Conservation (phyloP, 1,284 basidiomycete genomes). For the Polyporus tsugae region DNA sequence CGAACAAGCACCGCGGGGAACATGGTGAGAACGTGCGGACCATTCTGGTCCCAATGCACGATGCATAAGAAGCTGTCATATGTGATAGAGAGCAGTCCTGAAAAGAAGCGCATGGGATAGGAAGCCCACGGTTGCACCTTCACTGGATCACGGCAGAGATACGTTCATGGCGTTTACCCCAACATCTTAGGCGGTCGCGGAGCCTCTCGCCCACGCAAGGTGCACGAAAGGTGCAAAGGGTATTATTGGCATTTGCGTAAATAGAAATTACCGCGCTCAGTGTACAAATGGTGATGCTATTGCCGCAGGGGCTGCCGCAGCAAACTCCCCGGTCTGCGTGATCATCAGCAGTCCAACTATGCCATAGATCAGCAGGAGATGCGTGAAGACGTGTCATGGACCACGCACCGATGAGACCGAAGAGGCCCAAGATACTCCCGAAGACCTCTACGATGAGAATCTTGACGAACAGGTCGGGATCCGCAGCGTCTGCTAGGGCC, state of each 20-base stretch:
- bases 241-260: slow-evolving; percentile 23
- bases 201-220: not conserved
- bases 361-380: not conserved
- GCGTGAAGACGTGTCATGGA: slow-evolving; percentile 2
- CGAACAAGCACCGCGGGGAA: too few relatives aligned
- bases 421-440: slow-evolving; percentile 90
- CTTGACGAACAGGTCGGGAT: slow-evolving; percentile 93
- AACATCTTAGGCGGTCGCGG: not conserved
- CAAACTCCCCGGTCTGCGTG: slow-evolving; percentile 62
- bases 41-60: not conserved
- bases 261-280: slow-evolving; percentile 27
- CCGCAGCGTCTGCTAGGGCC: slow-evolving; percentile 91
- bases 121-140: not conserved
- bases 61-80: not conserved
- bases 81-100: not conserved
- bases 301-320: slow-evolving; percentile 43
- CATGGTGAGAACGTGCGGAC: too few relatives aligned
- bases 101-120: not conserved
- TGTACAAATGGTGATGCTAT: slow-evolving; percentile 43
- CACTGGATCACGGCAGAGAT: too few relatives aligned
- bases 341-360: slow-evolving; percentile 77
- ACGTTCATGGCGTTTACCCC: too few relatives aligned
- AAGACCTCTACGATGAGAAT: slow-evolving; percentile 96
- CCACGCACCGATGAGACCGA: slow-evolving; percentile 89
- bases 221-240: slow-evolving; percentile 4